These are phyloP conservation scores for Rusavskia elegans DNA, from an alignment of 495 filamentous ascomycete species.

Conservation along the genomic window DNA sequence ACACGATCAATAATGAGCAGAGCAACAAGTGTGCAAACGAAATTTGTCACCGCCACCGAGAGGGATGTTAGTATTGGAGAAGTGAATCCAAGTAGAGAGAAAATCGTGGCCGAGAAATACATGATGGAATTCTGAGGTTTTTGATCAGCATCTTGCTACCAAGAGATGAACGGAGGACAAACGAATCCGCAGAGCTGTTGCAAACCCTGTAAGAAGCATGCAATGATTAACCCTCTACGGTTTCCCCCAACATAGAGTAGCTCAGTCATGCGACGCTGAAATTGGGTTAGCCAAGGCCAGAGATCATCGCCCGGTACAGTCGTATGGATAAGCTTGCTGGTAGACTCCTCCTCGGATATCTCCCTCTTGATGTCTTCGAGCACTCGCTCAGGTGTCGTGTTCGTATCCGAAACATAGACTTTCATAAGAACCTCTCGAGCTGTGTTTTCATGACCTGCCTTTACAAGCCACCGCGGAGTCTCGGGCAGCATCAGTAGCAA, in stretches of 20 bases:
- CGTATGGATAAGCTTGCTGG: conserved; percentile 17
- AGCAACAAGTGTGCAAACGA: conserved; percentile 60
- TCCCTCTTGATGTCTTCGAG: conserved; percentile 53
- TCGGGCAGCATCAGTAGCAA: conserved; percentile 61
- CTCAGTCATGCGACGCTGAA: conserved; percentile 30
- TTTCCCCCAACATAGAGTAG: conserved; percentile 47
- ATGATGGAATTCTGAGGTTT: conserved; percentile 60
- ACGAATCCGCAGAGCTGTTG: conserved; percentile 86
- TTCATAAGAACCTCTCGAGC: conserved; percentile 47
- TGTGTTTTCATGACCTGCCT: conserved; percentile 38
- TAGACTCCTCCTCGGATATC: conserved; percentile 45
- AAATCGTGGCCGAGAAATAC: conserved; percentile 92
- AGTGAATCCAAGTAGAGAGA: conserved; percentile 60
- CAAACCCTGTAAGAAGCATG: conserved; percentile 70
- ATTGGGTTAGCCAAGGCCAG: conserved; percentile 8
- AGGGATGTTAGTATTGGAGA: conserved; percentile 71
- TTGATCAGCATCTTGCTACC: background rate
- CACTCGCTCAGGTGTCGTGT: conserved; percentile 31
- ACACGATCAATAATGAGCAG: conserved; percentile 66
- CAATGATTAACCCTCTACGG: conserved; percentile 63
- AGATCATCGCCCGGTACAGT: conserved; percentile 9
- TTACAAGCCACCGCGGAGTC: conserved; percentile 74
- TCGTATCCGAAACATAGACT: conserved; percentile 37
- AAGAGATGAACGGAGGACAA: conserved; percentile 14
- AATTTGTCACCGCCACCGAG: conserved; percentile 71